Base-by-base conservation (phyloP, 305 asterid species). In the Fraxinus sp. region DNA sequence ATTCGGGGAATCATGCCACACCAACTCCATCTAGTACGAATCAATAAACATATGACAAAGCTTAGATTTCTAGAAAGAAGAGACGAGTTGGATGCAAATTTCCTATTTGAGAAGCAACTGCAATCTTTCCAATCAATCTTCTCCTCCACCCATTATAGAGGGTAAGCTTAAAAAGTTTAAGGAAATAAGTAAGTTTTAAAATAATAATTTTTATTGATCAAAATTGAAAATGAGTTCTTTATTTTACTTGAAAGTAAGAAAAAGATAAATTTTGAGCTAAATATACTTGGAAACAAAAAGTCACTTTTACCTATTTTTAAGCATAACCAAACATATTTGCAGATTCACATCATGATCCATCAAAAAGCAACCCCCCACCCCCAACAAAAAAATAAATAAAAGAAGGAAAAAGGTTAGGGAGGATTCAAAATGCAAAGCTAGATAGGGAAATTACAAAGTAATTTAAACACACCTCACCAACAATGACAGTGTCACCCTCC, bases 401-500 rank as follows among this genome's bases (percentile, higher is more conserved):
- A 6, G 7, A 52, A 4, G 64, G 22, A 8, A 52, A 52, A 52
- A 52, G 62, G 62, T 39, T 52, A 14, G 13, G 32, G 26, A 24
- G 10, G 70, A 55, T 70, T 49, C 20, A 7, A 33, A 59, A 68
- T 66, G 76, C 62, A 59, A 64, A 66, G n/a, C 70, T 37, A 64
- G 52, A 13, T 52, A n/a, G 24, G 8, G 62, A 83, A 73, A 20
- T 57, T 22, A 46, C n/a, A 46, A 62, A 33, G 55, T 44, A 80
- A 52, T 26, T 44, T 18, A 52, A 20, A 78, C 90, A 59, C 90
- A 95, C 99, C 89, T 89, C 97, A 80, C 98, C 97, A 82, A 95
- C 91, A 22, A 88, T 22, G 78, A 95, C 98, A 1, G 96, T 91
- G 85, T 95, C 97, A 1, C 97, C 97, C 81, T 95, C 99, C 88